Base-by-base conservation (phyloP, 2,329 filamentous ascomycete genomes). In the Fusarium algeriense region DNA sequence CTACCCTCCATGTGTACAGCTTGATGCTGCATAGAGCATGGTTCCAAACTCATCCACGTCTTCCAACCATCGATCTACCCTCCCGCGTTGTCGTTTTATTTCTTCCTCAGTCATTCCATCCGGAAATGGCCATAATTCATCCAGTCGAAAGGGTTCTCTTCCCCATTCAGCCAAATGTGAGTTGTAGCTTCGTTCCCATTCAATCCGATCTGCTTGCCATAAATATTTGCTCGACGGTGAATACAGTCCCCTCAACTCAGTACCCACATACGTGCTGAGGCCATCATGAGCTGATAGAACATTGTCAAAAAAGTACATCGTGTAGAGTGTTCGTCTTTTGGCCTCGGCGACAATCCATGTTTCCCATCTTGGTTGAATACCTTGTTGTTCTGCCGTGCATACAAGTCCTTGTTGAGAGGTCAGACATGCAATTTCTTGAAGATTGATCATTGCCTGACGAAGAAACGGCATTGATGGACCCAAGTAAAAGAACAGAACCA, bases 221-320 rank as follows among this genome's bases (percentile, higher is more conserved):
- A 88, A 67, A 0, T 50, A 13, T 56, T 83, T 83, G 34, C 74
- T 78, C 2, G 80, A 78, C 0, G 86, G 84, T 0, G 82, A 84
- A 1, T 79, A 82, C 0, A 88, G 67, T 0, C 82, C 83, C 4
- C 70, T 75, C 17, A 89, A 75, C 70, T 89, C 87, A 0, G 80
- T 83, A 1, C 83, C 86, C 0, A 88, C 75, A 52, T 84, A 88
- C 0, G 82, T 85, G 0, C 85, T 83, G 0, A 86, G 70, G 0
- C 80, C 79, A 8, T 86, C 80, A 12, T 83, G 78, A 1, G 81
- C 73, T 3, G 82, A 81, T 10, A 88, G 81, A 0, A 87, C 74
- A 44, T 82, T 87, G 62, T 86, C 85, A 45, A 89, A 84, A 6
- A 89, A 76, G 59, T 88, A 89, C 82, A 88, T 85, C 0, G 81